Conservation (phyloP, 1,284 basidiomycete genomes). For the Afroboletus lepidellus region DNA sequence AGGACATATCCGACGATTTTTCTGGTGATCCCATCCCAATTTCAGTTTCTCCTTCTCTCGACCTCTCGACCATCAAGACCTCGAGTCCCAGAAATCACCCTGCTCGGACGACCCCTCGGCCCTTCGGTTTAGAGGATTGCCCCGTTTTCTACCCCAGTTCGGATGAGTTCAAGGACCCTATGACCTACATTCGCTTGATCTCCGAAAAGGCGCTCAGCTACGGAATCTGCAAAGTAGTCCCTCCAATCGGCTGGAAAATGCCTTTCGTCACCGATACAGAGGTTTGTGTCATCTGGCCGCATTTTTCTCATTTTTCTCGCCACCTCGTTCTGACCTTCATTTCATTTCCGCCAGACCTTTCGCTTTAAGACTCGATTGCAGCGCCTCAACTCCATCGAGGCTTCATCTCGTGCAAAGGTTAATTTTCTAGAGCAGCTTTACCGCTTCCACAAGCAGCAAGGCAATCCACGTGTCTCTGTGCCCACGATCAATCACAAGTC, state of each 20-base stretch:
- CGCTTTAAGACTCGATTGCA: constrained; percentile 96
- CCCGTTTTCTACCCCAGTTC: constrained; percentile 85
- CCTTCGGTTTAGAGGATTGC: constrained; percentile 89
- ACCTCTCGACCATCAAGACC: constrained; percentile 71
- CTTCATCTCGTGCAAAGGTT: constrained; percentile 92
- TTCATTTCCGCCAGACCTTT: constrained; percentile 60
- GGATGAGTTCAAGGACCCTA: constrained; percentile 95
- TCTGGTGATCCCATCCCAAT: constrained; percentile 53
- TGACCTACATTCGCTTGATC: constrained; percentile 90
- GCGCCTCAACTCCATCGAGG: constrained; percentile 95
- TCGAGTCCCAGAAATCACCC: constrained; percentile 46
- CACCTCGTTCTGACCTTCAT: constrained; percentile 27
- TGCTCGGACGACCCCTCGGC: constrained; percentile 47
- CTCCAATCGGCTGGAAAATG: constrained; percentile 93
- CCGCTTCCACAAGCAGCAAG: constrained; percentile 88
- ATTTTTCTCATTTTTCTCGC: constrained; percentile 29
- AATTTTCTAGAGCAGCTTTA: constrained; percentile 98
- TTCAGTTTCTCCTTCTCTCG: constrained; percentile 56
- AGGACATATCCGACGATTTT: constrained; percentile 47
- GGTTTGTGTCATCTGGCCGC: constrained; percentile 43
- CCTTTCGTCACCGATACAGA: constrained; percentile 96
- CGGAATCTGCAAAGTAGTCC: constrained; percentile 96
- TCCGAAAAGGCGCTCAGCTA: constrained; percentile 72
- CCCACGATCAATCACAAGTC: constrained; percentile 92
- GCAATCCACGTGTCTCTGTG: constrained; percentile 81